Percentiles rank a stretch among this genome's conserved stretches.
phyloP scores from a whole-genome alignment of 2,329 filamentous ascomycete species.

The Sporothrix pseudoabietina region DNA sequence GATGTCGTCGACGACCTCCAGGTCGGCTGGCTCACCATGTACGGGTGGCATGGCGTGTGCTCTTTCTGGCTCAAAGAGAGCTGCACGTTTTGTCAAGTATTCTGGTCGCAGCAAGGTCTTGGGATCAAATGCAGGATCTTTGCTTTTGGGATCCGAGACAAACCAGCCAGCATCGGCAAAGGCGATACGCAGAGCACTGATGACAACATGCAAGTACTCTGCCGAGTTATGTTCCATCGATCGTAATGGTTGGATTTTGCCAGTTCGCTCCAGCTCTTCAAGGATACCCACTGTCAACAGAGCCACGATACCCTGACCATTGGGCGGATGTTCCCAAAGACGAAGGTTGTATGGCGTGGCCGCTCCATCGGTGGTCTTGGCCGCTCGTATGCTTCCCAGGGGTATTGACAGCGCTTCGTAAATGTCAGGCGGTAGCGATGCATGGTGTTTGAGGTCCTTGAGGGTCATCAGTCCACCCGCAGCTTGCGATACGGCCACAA shows the following conservation, averaged over 20 bases:
- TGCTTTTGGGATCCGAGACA: slow-evolving; percentile 70
- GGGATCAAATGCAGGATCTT: slow-evolving; percentile 43
- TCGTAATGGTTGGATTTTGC: slow-evolving; percentile 70
- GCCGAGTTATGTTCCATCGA: slow-evolving; percentile 75
- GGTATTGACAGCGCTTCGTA: slow-evolving; percentile 69
- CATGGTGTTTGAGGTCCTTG: slow-evolving; percentile 76
- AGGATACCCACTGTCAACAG: slow-evolving; percentile 90
- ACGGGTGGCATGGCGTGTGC: slow-evolving; percentile 62
- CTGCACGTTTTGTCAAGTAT: slow-evolving; percentile 71
- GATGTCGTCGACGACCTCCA: background rate
- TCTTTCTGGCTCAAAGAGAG: slow-evolving; percentile 59
- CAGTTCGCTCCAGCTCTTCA: slow-evolving; percentile 75
- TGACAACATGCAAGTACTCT: slow-evolving; percentile 76
- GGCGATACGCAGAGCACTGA: slow-evolving; percentile 84
- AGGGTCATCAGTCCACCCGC: slow-evolving; percentile 75
- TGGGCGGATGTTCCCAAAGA: slow-evolving; percentile 94
- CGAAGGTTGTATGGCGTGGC: slow-evolving; percentile 72
- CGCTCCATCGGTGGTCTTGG: slow-evolving; percentile 62
- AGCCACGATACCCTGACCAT: slow-evolving; percentile 91
- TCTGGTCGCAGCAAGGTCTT: slow-evolving; percentile 60
- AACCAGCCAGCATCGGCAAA: slow-evolving; percentile 90
- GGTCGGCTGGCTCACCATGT: slow-evolving; percentile 15
- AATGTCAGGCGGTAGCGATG: slow-evolving; percentile 42
- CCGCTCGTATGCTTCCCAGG: slow-evolving; percentile 75
- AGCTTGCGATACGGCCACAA: slow-evolving; percentile 73